Base-by-base conservation (phyloP, 1,284 basidiomycete species). In the Fomes fomentarius region DNA sequence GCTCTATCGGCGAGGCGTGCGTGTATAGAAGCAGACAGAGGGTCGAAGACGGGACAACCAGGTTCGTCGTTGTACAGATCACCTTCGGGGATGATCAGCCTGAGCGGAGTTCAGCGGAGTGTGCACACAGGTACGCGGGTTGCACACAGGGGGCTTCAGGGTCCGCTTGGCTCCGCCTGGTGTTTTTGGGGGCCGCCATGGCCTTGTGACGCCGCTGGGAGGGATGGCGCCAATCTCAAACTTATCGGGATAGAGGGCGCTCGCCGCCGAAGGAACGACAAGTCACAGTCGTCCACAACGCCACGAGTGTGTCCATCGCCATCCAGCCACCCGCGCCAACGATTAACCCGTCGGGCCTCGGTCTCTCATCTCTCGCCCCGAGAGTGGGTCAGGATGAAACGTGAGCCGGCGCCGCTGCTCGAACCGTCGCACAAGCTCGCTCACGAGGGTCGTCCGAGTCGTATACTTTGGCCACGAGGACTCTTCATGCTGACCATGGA, bases 21-120 rank as follows among this genome's bases (percentile, higher is more conserved):
- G 65, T 60, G 65, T 64, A 55, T 52, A 63, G 10, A 60, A 50
- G 58, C 61, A 63, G 44, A 63, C 60, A 43, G 61, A 50, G 53
- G 54, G 33, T 50, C 19, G 42, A 40, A 44, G 30, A 51, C 53
- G 51, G 45, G 34, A 50, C 33, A 51, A 26, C 50, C 44, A 38
- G 30, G 47, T 45, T 56, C 53, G 50, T 53, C 56, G 53, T 56
- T 54, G 54, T 34, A 35, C 52, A 43, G 40, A 57, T 60, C 56
- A 53, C 47, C 51, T 54, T 60, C 54, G 54, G 39, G 47, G 49
- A 60, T 56, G 57, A 53, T 54, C 7, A 34, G 41, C 37, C 46
- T 15, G 26, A 43, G 53, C 61, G 61, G 63, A 61, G 61, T 43
- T 51, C 33, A 11, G 49, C 63, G 57, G 63, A 58, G 55, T 47